phyloP scores from a whole-genome alignment of 2,329 filamentous ascomycete species.

The Periconia sp. region DNA sequence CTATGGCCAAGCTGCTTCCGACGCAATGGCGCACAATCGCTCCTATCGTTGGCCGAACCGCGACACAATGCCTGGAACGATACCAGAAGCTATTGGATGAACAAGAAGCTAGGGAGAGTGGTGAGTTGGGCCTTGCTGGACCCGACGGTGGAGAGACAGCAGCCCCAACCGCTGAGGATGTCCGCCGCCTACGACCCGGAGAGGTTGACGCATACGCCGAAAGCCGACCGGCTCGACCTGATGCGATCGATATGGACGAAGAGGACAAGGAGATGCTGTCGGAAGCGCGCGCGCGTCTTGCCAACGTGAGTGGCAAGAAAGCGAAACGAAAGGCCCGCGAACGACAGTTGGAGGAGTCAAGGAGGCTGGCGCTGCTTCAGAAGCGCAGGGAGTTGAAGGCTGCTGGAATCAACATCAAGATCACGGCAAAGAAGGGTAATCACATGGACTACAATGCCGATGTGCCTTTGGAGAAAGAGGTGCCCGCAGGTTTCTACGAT shows the following conservation, averaged over 20 bases:
- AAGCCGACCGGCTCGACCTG: slow-evolving; percentile 90
- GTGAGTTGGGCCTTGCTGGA: slow-evolving; percentile 78
- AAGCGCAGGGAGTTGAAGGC: slow-evolving; percentile 97
- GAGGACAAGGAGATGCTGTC: slow-evolving; percentile 99
- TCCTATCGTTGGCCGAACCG: slow-evolving; percentile 92
- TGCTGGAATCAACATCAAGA: slow-evolving; percentile 97
- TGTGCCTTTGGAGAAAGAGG: slow-evolving; percentile 94
- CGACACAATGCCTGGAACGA: slow-evolving; percentile 93
- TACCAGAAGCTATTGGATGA: slow-evolving; percentile 97
- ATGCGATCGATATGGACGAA: slow-evolving; percentile 97
- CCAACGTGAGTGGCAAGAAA: slow-evolving; percentile 98
- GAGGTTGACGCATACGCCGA: slow-evolving; percentile 98
- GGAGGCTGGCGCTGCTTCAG: slow-evolving; percentile 84
- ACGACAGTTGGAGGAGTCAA: slow-evolving; percentile 90
- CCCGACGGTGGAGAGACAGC: slow-evolving; percentile 83
- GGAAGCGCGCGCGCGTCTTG: slow-evolving; percentile 91
- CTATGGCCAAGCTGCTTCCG: slow-evolving; percentile 96
- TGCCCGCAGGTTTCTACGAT: slow-evolving; percentile 88
- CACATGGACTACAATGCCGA: slow-evolving; percentile 99
- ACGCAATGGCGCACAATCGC: slow-evolving; percentile 99
- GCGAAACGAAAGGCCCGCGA: slow-evolving; percentile 97
- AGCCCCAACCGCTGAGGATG: slow-evolving; percentile 89
- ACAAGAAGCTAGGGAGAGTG: slow-evolving; percentile 83
- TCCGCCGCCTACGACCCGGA: slow-evolving; percentile 82
- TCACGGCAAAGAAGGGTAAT: slow-evolving; percentile 85